Percentiles rank a stretch among this genome's conserved stretches.
phyloP scores from a whole-genome alignment of 2,329 filamentous ascomycete species.

The Neonectria magnoliae region DNA sequence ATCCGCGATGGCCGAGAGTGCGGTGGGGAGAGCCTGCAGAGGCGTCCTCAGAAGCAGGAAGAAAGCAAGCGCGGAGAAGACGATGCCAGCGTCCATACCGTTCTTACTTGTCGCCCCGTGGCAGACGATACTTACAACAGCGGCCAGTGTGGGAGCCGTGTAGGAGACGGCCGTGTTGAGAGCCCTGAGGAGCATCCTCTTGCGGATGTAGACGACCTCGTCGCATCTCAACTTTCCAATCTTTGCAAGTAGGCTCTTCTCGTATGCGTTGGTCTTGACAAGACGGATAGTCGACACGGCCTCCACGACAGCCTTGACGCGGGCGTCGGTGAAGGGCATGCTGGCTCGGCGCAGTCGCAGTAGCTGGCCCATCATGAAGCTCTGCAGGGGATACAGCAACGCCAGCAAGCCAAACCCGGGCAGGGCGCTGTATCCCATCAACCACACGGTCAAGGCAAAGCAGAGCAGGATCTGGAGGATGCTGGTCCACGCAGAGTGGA shows the following conservation, averaged over 20 bases:
- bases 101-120: not conserved
- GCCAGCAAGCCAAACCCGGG: slow-evolving; percentile 41
- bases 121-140: slow-evolving; percentile 35
- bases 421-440: slow-evolving; percentile 40
- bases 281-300: slow-evolving; percentile 42
- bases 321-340: slow-evolving; percentile 41
- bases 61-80: slow-evolving; percentile 37
- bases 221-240: slow-evolving; percentile 34
- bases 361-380: slow-evolving; percentile 34
- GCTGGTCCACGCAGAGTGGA: slow-evolving; percentile 46
- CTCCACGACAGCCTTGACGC: slow-evolving; percentile 40
- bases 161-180: slow-evolving; percentile 40
- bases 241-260: slow-evolving; percentile 35
- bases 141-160: slow-evolving; percentile 38
- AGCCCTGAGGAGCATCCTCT: slow-evolving; percentile 39
- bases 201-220: slow-evolving; percentile 40
- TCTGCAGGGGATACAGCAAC: slow-evolving; percentile 39
- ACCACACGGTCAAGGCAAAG: slow-evolving; percentile 31
- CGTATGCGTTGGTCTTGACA: slow-evolving; percentile 41
- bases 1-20: slow-evolving; percentile 39
- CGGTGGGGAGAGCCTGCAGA: slow-evolving; percentile 31
- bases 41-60: slow-evolving; percentile 40
- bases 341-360: slow-evolving; percentile 38
- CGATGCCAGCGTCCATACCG: not conserved
- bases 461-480: slow-evolving; percentile 45